Percentiles rank a stretch among this genome's conserved stretches.
Conservation (phyloP, 352 stramenopile species). For the Phytophthora meadii region DNA sequence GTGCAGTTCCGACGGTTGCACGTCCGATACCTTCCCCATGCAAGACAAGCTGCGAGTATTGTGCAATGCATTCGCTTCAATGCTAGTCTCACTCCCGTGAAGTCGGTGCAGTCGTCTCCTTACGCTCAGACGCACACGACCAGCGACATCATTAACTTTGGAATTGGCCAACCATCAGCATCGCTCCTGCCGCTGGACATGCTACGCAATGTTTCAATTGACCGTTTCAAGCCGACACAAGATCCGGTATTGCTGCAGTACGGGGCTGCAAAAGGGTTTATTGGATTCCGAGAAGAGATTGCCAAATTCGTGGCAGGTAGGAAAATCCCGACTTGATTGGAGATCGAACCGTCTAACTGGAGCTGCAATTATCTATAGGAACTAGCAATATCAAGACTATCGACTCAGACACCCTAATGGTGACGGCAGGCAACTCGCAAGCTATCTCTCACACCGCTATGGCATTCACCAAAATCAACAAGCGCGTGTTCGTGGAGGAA, state of each 20-base stretch:
- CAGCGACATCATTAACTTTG: slow-evolving; percentile 81
- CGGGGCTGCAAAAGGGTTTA: slow-evolving; percentile 71
- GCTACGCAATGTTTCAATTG: slow-evolving; percentile 54
- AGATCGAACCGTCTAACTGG: background rate
- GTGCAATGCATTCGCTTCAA: slow-evolving; percentile 10
- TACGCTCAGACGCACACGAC: slow-evolving; percentile 76
- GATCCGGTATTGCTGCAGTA: slow-evolving; percentile 81
- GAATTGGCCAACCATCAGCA: slow-evolving; percentile 80
- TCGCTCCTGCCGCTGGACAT: slow-evolving; percentile 78
- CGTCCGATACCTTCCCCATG: background rate
- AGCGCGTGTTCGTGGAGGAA: slow-evolving; percentile 91
- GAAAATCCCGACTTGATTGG: background rate
- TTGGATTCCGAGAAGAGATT: slow-evolving; percentile 72
- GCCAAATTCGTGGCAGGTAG: slow-evolving; percentile 64
- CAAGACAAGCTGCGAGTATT: slow-evolving; percentile 6
- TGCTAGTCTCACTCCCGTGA: slow-evolving; percentile 10
- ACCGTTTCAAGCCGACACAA: slow-evolving; percentile 57
- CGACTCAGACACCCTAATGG: slow-evolving; percentile 70
- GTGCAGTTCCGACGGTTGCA: slow-evolving; percentile 9
- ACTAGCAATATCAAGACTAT: slow-evolving; percentile 20
- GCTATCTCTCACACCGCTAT: slow-evolving; percentile 90
- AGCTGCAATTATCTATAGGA: slow-evolving; percentile 8
- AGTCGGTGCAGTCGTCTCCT: slow-evolving; percentile 61
- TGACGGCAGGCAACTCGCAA: slow-evolving; percentile 93
- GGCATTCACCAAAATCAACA: slow-evolving; percentile 72